Conservation (phyloP, 352 stramenopile species). For the Pythium volutum region DNA sequence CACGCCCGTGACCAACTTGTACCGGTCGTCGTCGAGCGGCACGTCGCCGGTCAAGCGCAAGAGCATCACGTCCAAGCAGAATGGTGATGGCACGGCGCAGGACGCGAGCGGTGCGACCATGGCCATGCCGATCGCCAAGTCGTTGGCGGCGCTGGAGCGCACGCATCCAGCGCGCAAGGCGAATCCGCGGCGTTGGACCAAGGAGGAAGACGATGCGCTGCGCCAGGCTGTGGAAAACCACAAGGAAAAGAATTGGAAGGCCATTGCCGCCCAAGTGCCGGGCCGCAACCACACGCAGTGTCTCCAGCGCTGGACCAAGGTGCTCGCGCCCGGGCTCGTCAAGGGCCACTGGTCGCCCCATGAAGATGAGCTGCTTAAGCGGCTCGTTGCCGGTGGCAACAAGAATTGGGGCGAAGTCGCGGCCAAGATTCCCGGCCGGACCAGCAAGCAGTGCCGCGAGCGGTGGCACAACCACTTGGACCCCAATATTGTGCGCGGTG, state of each 20-base stretch:
- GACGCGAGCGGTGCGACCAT: slow-evolving; percentile 13
- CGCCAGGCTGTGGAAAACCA: slow-evolving; percentile 81
- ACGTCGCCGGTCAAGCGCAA: slow-evolving; percentile 71
- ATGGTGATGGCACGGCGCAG: slow-evolving; percentile 5
- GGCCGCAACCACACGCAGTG: slow-evolving; percentile 91
- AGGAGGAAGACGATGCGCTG: slow-evolving; percentile 88
- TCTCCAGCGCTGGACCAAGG: slow-evolving; percentile 90
- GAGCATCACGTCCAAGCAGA: slow-evolving; percentile 75
- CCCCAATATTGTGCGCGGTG: slow-evolving; percentile 83
- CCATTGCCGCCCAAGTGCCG: slow-evolving; percentile 84
- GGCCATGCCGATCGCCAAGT: slow-evolving; percentile 29
- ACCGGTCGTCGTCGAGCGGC: slow-evolving; percentile 24
- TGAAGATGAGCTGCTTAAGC: slow-evolving; percentile 79
- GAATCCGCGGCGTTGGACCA: slow-evolving; percentile 81
- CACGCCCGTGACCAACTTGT: slow-evolving; percentile 28
- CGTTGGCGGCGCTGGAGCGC: slow-evolving; percentile 29
- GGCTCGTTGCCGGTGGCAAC: slow-evolving; percentile 77
- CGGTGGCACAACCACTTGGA: slow-evolving; percentile 90
- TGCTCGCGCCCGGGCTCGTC: slow-evolving; percentile 81
- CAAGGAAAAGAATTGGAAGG: slow-evolving; percentile 91
- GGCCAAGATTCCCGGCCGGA: slow-evolving; percentile 80
- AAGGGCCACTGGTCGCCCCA: slow-evolving; percentile 91
- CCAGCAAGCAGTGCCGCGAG: slow-evolving; percentile 89
- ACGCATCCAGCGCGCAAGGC: slow-evolving; percentile 59
- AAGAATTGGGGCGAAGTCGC: slow-evolving; percentile 90